Base-by-base conservation (phyloP, 2,329 filamentous ascomycete species). In the Hypoxylon sp. region DNA sequence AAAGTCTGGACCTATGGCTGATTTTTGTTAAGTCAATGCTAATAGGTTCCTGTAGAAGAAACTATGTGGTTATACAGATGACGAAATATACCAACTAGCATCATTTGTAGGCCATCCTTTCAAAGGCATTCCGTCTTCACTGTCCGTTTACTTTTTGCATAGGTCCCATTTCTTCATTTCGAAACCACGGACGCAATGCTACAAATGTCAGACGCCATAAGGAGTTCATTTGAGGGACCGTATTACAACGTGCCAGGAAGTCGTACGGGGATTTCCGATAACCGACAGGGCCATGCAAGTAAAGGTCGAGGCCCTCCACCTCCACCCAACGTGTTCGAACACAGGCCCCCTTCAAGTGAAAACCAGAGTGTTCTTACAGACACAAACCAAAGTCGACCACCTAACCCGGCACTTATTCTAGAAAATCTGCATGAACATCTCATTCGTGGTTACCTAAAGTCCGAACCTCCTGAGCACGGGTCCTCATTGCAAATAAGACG, bases 351-450 rank as follows among this genome's bases (percentile, higher is more conserved):
- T n/a, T n/a, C 37, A 7, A 42, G n/a, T 17, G 17, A 1, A 19
- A 42, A 42, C 39, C 39, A 44, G 15, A 19, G 39, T 11, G 39
- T 2, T 44, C 17, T 7, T 44, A 50, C 15, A 27, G 13, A 10
- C 46, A 29, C 4, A n/a, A n/a, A n/a, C 11, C 50, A 21, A 35
- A 35, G 13, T n/a, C 50, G 24, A 21, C 32, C 29, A 19, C 15
- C 15, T 19, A 21, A 37, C 19, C 31, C 32, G 7, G n/a, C 31
- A 21, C 13, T 19, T 6, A 39, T 17, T n/a, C 17, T 21, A 39
- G n/a, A 24, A 37, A 53, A 53, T 27, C 46, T 53, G 11, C 50
- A 53, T 19, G 10, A 37, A 24, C 13, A 53, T 24, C 50, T 53
- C 31, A 53, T 53, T 27, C 31, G 50, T 15, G 50, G 50, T 35